phyloP scores from a whole-genome alignment of 1,284 basidiomycete genomes.

The Trichosporon coremiiforme region DNA sequence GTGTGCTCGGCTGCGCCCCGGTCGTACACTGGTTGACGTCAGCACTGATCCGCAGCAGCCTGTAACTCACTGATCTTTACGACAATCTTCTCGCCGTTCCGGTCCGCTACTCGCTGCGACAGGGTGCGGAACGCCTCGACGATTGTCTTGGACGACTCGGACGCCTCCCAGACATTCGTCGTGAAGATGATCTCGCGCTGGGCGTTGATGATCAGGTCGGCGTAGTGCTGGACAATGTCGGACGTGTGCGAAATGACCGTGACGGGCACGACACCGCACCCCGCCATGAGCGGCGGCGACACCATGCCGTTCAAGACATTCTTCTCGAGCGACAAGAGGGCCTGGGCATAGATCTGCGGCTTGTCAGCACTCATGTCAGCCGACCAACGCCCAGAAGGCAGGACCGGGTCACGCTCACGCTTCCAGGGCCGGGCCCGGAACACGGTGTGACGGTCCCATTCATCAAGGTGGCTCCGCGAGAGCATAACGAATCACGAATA shows the following conservation, averaged over 20 bases:
- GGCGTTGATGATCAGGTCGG: constrained; percentile 40
- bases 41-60: constrained; percentile 26
- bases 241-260: constrained; percentile 44
- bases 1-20: constrained; percentile 34
- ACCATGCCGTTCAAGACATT: constrained; percentile 39
- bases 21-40: constrained; percentile 36
- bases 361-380: background rate
- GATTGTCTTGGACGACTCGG: constrained; percentile 36
- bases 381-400: background rate
- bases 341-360: constrained; percentile 38
- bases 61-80: constrained; percentile 46
- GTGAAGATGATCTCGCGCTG: constrained; percentile 45
- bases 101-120: constrained; percentile 37
- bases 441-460: constrained; percentile 10
- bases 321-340: constrained; percentile 37
- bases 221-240: constrained; percentile 46
- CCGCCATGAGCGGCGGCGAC: constrained; percentile 39
- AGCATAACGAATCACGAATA: background rate
- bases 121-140: constrained; percentile 41
- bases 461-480: constrained; percentile 3
- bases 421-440: background rate
- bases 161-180: constrained; percentile 48
- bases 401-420: background rate
- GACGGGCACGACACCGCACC: constrained; percentile 37
- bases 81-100: constrained; percentile 38